A percentile compares a stretch with the other conserved stretches of the same genome.
Conservation (phyloP, 768 basidiomycete genomes). For the Crassisporium funariophilum region DNA sequence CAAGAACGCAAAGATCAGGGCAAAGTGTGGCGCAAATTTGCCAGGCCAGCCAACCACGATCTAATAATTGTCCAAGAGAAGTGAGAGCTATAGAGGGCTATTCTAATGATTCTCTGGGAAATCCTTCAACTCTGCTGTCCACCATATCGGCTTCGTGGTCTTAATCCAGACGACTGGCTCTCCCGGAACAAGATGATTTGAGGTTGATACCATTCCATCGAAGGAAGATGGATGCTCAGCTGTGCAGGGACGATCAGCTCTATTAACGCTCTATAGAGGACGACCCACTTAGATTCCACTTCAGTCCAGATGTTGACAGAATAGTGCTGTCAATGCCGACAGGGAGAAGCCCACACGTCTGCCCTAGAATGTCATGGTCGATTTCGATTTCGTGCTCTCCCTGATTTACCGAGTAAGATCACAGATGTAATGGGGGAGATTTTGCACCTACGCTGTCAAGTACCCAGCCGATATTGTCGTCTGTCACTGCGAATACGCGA, state of each 20-base stretch:
- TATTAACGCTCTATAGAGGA: background rate
- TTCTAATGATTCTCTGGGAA: too few species aligned
- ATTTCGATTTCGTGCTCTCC: conserved; percentile 82
- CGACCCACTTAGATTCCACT: conserved; percentile 84
- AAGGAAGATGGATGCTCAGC: conserved; percentile 74
- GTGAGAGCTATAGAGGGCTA: too few species aligned
- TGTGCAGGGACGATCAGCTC: conserved; percentile 25
- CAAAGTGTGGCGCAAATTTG: too few species aligned
- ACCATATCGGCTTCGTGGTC: conserved; percentile 86
- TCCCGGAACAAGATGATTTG: conserved; percentile 82
- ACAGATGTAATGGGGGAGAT: background rate
- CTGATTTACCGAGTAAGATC: conserved; percentile 38
- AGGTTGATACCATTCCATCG: conserved; percentile 86
- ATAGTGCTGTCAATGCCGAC: conserved; percentile 78
- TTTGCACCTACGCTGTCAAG: conserved; percentile 63
- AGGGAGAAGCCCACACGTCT: conserved; percentile 94
- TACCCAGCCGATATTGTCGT: conserved; percentile 91
- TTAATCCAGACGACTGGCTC: conserved; percentile 67
- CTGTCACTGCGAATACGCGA: conserved; percentile 77
- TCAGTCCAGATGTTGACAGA: conserved; percentile 80
- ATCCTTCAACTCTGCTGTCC: conserved; percentile 75
- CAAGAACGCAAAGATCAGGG: too few species aligned
- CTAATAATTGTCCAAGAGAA: too few species aligned
- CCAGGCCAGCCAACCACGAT: too few species aligned
- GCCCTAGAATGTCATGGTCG: conserved; percentile 73